Percentiles rank a stretch among this genome's conserved stretches.
Evolutionary conservation across 345 rosid species (phyloP).

Genomic region (Populus davidiana): DNA sequence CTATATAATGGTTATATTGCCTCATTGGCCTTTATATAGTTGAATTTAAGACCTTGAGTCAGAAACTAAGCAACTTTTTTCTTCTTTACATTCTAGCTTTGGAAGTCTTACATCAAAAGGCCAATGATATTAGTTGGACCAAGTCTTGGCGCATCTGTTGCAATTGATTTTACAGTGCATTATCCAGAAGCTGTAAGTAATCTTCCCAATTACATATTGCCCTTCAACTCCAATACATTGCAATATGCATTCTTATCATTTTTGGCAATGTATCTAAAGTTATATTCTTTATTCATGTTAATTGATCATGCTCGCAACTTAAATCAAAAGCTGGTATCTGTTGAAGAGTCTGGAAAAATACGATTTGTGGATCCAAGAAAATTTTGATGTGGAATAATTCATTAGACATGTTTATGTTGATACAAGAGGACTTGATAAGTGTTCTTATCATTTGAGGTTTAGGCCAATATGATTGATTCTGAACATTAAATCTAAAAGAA

Average conservation of each 20-base stretch:
- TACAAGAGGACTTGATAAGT: not conserved
- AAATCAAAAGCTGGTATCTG: not conserved
- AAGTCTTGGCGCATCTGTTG: slow-evolving; percentile 95
- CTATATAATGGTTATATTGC: too few relatives aligned
- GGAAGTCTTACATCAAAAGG: slow-evolving; percentile 74
- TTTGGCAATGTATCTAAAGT: not conserved
- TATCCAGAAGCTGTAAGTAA: slow-evolving; percentile 80
- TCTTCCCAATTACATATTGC: not conserved
- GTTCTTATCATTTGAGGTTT: not conserved
- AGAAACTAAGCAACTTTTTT: slow-evolving; percentile 9
- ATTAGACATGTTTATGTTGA: not conserved
- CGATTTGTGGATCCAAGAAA: not conserved
- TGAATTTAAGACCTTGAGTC: not conserved
- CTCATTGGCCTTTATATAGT: not conserved
- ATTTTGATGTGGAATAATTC: not conserved
- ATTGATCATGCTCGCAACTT: not conserved
- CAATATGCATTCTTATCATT: not conserved
- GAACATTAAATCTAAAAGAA: not conserved
- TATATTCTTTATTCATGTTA: not conserved
- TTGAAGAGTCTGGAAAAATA: not conserved
- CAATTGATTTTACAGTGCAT: slow-evolving; percentile 69
- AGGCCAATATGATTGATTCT: not conserved
- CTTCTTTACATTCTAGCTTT: slow-evolving; percentile 46
- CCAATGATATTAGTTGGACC: slow-evolving; percentile 88
- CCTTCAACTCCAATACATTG: not conserved